Base-by-base conservation (phyloP, 2,329 filamentous ascomycete species). In the Huntiella abstrusa region DNA sequence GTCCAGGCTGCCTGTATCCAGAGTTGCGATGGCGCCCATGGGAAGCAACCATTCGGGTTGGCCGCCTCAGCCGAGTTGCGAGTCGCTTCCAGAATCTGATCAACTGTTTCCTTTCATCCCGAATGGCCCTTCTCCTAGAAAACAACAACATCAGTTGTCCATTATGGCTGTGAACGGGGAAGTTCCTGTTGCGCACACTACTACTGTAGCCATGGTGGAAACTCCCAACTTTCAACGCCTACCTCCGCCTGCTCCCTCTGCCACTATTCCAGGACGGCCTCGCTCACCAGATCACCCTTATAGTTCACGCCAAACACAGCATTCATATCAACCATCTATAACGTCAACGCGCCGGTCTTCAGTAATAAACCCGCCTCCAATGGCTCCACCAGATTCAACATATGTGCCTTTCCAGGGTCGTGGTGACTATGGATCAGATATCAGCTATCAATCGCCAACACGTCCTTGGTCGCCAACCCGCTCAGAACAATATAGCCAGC, bases 401-500 rank as follows among this genome's bases (percentile, higher is more conserved):
- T 84, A 81, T 55, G 58, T 69, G 7, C 67, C 70, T 12, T 80
- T 73, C 52, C 67, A 67, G 33, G 63, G 64, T 35, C 60, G 64
- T 47, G 41, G 41, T 8, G 66, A 64, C 40, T 55, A 48, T 33
- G 55, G 54, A 47, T 62, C 50, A 32, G 58, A 54, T 28, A 47
- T 53, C 40, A 52, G 54, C 46, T 51, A 50, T 13, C 34, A 42
- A 47, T 76, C 77, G 4, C 73, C 73, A 1, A 69, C 70, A 1
- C 65, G 74, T 47, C 67, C 73, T 2, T 81, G 74, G 71, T 69
- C 70, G 1, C 72, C 74, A 0, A 68, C 69, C 12, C 63, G 65
- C 49, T 57, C 60, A 45, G 65, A 64, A 1, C 83, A 87, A 51
- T 84, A 82, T 61, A 61, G 71, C 22, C 72, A 83, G 44, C 81